phyloP scores from a whole-genome alignment of 208 protist species.

The Angomonas desouzai region DNA sequence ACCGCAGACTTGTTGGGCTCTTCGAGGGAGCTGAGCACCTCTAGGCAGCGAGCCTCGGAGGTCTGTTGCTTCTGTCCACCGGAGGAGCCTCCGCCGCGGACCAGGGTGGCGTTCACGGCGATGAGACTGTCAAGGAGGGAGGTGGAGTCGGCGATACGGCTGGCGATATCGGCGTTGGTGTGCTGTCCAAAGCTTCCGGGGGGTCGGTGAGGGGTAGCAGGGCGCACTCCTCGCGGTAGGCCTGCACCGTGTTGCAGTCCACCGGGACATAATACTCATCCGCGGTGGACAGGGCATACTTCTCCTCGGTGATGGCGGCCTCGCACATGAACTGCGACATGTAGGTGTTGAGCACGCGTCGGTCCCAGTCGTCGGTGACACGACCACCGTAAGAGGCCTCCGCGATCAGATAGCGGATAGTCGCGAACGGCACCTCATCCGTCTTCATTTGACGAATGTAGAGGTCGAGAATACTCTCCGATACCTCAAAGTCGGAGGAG shows the following conservation, averaged over 20 bases:
- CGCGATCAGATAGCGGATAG: constrained; percentile 97
- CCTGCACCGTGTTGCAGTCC: constrained; percentile 88
- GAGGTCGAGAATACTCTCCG: constrained; percentile 90
- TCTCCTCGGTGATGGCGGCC: constrained; percentile 63
- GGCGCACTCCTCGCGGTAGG: constrained; percentile 92
- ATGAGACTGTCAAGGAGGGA: constrained; percentile 94
- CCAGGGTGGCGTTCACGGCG: constrained; percentile 70
- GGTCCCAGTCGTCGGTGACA: constrained; percentile 98
- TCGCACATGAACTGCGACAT: constrained; percentile 95
- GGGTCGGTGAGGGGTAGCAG: constrained; percentile 92
- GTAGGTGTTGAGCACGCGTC: constrained; percentile 96
- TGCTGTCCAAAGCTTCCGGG: constrained; percentile 98
- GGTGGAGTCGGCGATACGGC: constrained; percentile 92
- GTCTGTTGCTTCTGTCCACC: constrained; percentile 32
- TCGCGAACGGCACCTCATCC: constrained; percentile 95
- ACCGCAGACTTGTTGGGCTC: constrained; percentile 80
- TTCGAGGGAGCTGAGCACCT: constrained; percentile 85
- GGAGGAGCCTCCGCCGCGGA: constrained; percentile 55
- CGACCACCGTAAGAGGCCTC: constrained; percentile 98
- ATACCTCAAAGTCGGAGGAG: constrained; percentile 96
- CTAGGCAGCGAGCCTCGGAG: constrained; percentile 82
- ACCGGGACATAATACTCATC: constrained; percentile 88
- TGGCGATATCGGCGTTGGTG: constrained; percentile 97
- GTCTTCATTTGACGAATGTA: constrained; percentile 85
- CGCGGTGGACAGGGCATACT: constrained; percentile 83